A percentile compares a stretch with the other conserved stretches of the same genome.
Conservation (phyloP, 2,329 filamentous ascomycete species). For the Falciphora oryzae region DNA sequence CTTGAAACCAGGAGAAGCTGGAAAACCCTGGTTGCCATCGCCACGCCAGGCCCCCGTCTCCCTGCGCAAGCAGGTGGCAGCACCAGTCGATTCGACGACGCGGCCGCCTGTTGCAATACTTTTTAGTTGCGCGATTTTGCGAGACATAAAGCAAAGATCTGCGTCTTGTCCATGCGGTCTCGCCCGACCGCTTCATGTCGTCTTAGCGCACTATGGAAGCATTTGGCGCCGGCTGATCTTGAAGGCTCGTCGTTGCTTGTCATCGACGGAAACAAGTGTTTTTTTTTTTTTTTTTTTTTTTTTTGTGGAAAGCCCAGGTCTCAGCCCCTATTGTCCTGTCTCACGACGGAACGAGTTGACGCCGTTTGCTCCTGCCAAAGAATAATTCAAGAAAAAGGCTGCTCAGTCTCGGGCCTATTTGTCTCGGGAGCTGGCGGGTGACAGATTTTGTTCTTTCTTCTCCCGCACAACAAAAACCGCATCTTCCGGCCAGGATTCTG, state of each 20-base stretch:
- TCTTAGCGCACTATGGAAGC: background rate
- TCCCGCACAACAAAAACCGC: background rate
- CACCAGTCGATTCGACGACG: background rate
- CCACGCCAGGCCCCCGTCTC: background rate
- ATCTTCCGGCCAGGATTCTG: too few species aligned
- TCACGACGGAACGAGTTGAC: background rate
- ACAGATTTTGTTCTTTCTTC: background rate
- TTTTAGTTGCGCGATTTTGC: background rate
- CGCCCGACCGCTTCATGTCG: too few species aligned
- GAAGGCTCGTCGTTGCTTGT: too few species aligned
- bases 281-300: too few species aligned
- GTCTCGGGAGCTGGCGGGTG: background rate
- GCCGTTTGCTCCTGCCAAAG: background rate
- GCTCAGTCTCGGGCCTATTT: background rate
- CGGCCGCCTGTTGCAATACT: background rate
- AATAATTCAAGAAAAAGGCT: background rate
- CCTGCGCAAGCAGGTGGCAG: background rate
- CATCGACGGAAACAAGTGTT: too few species aligned
- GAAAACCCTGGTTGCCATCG: background rate
- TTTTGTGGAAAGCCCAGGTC: too few species aligned
- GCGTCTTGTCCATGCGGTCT: too few species aligned
- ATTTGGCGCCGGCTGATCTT: background rate
- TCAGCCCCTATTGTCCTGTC: background rate
- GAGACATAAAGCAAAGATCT: background rate
- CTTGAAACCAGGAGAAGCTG: background rate